Base-by-base conservation (phyloP, 768 basidiomycete genomes). In the Mycena polygramma region DNA sequence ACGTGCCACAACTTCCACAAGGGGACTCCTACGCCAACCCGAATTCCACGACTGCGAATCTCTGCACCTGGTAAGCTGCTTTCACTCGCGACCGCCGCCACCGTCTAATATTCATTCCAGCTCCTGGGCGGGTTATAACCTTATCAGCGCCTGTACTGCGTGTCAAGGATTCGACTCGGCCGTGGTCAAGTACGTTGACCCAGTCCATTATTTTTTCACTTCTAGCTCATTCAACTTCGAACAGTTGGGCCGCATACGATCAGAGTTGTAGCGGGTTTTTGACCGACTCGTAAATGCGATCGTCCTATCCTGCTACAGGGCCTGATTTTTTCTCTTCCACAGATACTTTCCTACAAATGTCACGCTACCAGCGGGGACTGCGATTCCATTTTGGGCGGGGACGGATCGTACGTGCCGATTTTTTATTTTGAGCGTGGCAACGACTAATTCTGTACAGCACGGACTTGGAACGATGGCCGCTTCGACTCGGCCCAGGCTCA, bases 111-210 rank as follows among this genome's bases (percentile, higher is more conserved):
- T 57, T 36, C 20, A n/a, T 37, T 15, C 7, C 41, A 90, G 89
- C 55, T 89, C 89, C 1, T 89, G 88, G 88, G 82, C 84, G 26
- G 85, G 83, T 14, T 90, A 90, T 68, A 90, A 90, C 63, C 78
- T 89, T 17, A 75, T 88, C 68, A 83, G 83, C 73, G 88, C 84
- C 8, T 90, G 89, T 60, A 81, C 84, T 11, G 70, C 81, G 24
- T 90, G 89, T 61, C 89, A 90, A 75, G 80, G 79, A 7, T 71
- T 75, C 37, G 72, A 75, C 4, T 43, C 61, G 19, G 41, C 68
- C 0, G 62, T 83, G 36, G 19, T 37, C n/a, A 67, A 72, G 88
- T 85, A 69, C 30, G 86, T 63, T 49, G 20, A 5, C 5, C n/a
- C 35, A 35, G 13, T 14, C n/a, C n/a, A n/a, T 20, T 24, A 37